Conservation (phyloP, 2,329 filamentous ascomycete species). For the Apiospora saccharicola region DNA sequence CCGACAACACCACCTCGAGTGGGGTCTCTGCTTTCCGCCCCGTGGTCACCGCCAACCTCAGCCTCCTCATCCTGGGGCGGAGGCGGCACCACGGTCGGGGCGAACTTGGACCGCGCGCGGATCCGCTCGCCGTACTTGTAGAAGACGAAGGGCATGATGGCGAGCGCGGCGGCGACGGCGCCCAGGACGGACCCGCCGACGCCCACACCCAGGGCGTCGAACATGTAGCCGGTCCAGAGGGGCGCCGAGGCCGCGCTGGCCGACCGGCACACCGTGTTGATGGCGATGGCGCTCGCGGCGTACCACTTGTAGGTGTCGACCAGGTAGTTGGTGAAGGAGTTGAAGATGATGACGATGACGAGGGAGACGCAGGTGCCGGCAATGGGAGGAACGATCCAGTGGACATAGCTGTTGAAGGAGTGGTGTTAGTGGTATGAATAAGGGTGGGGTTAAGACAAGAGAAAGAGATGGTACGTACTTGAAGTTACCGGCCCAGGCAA, state of each 20-base stretch:
- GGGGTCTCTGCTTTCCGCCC: background rate
- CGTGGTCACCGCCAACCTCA: background rate
- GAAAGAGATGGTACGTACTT: conserved; percentile 47
- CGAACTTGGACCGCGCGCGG: conserved; percentile 48
- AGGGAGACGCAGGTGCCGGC: conserved; percentile 19
- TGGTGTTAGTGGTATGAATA: background rate
- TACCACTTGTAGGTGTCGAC: conserved; percentile 63
- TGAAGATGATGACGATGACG: conserved; percentile 55
- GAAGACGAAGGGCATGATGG: conserved; percentile 65
- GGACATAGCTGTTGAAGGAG: conserved; percentile 23
- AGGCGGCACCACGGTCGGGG: conserved; percentile 33
- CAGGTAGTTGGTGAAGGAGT: conserved; percentile 61
- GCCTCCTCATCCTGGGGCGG: conserved; percentile 32
- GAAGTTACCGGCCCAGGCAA: conserved; percentile 50
- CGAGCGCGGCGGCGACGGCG: conserved; percentile 53
- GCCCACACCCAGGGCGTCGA: conserved; percentile 64
- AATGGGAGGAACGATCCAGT: conserved; percentile 41
- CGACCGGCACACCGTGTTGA: conserved; percentile 66
- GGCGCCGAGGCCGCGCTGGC: conserved; percentile 67
- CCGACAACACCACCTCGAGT: background rate
- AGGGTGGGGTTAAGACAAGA: background rate
- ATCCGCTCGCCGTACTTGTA: conserved; percentile 57
- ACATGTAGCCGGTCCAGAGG: conserved; percentile 66
- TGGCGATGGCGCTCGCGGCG: conserved; percentile 69
- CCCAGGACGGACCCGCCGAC: conserved; percentile 61